Evolutionary conservation across 352 stramenopile species (phyloP), one percentile per base, ranked within the genome.

Genomic region (Thalassiosira hispida): DNA sequence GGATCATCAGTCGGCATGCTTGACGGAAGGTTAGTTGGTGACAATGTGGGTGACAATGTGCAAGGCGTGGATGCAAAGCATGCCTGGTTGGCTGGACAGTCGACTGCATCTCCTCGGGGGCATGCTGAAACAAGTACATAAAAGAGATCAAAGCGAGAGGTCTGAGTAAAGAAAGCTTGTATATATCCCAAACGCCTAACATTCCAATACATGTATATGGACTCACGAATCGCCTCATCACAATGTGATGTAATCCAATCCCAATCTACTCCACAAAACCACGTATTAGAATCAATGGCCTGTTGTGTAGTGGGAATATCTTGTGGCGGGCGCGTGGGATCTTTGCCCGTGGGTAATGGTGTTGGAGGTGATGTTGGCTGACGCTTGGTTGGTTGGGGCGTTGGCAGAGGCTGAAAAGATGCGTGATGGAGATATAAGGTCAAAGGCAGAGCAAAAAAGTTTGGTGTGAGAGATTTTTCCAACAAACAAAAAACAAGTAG

Each of bases 51-150:
- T 46, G 62, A 40, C 11, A 40, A 25, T 25, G 70, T 78, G 42
- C 70, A 78, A 1, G 70, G 70, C 18, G 70, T 72, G 23, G 57
- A 71, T 0, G 70, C 70, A 55, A 72, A 78, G 20, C 70, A 78
- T 20, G 33, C 51, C 40, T 59, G 46, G n/a, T 66, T 60, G 8
- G 51, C n/a, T 8, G 70, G 70, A 29, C 70, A 78, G n/a, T 72
- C 70, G 44, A 33, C 20, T 7, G 22, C 49, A 25, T 63, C 47
- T 62, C 63, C 47, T 40, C 40, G 25, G 8, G 53, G 55, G 49
- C 69, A 77, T 29, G 70, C 47, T 56, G 47, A 16, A 14, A 56
- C 1, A n/a, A 18, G 38, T 11, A 42, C 11, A 11, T 11, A 42
- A 5, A 11, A 42, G 33, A 42, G 33, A 42, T 42, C 11, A 11